phyloP scores from a whole-genome alignment of 202 grass and related monocot genomes.

The Zizania palustris region DNA sequence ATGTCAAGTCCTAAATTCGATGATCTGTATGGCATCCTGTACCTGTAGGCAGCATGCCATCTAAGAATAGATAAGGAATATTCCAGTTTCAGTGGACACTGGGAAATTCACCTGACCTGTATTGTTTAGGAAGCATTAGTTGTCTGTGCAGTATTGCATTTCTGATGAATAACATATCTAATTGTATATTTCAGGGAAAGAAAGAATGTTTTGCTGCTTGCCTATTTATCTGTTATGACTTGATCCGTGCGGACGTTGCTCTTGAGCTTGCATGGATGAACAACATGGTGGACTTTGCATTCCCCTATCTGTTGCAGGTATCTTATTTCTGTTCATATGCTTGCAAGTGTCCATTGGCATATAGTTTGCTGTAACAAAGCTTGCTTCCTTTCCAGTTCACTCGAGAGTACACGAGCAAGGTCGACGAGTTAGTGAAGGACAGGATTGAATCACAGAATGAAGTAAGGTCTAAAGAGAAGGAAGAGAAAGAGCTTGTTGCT shows the following conservation, averaged over 20 bases:
- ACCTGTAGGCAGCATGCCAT: not conserved
- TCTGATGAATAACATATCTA: slow-evolving; percentile 31
- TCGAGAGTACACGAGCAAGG: slow-evolving; percentile 87
- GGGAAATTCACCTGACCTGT: not conserved
- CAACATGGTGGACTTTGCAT: slow-evolving; percentile 95
- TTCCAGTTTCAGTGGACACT: not conserved
- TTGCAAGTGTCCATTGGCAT: not conserved
- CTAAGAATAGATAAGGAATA: slow-evolving; percentile 29
- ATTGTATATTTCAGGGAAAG: slow-evolving; percentile 70
- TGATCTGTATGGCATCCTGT: slow-evolving; percentile 15
- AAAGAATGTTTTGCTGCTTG: slow-evolving; percentile 96
- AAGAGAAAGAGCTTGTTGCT: slow-evolving; percentile 85
- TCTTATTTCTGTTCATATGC: slow-evolving; percentile 16
- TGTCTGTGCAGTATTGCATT: not conserved
- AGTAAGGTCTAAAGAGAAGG: slow-evolving; percentile 81
- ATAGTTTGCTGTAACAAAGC: slow-evolving; percentile 3
- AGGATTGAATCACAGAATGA: slow-evolving; percentile 80
- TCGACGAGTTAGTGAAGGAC: slow-evolving; percentile 89
- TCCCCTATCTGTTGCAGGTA: slow-evolving; percentile 94
- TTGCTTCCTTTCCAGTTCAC: slow-evolving; percentile 57
- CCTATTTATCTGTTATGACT: slow-evolving; percentile 94
- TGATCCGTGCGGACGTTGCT: slow-evolving; percentile 88
- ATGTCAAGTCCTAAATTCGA: not conserved
- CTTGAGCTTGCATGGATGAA: slow-evolving; percentile 97
- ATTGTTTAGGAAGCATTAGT: slow-evolving; percentile 18